Percentiles rank a stretch among this genome's conserved stretches.
phyloP scores from a whole-genome alignment of 352 stramenopile genomes.

The Plasmopara muralis region DNA sequence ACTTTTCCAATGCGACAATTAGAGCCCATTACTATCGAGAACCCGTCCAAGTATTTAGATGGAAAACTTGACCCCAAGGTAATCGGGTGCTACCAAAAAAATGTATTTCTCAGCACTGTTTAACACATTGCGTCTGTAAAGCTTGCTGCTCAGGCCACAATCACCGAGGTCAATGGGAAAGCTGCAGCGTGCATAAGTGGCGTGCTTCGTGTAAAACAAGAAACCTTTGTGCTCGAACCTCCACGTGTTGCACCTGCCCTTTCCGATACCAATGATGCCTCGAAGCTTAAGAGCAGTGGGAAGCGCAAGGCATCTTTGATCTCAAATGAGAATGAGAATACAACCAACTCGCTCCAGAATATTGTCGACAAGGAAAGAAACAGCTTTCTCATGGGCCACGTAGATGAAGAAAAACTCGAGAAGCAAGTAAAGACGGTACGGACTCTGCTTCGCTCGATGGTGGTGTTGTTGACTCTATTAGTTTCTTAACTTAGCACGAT shows the following conservation, averaged over 20 bases:
- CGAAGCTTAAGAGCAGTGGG: constrained; percentile 21
- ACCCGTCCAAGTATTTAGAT: constrained; percentile 79
- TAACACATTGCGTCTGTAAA: constrained; percentile 6
- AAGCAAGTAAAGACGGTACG: constrained; percentile 70
- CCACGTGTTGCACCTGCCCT: background rate
- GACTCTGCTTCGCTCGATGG: background rate
- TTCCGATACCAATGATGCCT: constrained; percentile 9
- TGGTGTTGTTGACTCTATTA: background rate
- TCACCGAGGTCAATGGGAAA: constrained; percentile 71
- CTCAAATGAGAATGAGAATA: constrained; percentile 11
- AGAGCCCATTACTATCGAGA: constrained; percentile 62
- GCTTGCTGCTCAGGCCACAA: constrained; percentile 46
- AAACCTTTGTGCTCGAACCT: constrained; percentile 53
- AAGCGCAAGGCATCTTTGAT: constrained; percentile 24
- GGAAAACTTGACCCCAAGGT: constrained; percentile 67
- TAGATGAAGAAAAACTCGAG: constrained; percentile 74
- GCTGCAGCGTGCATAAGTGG: constrained; percentile 50
- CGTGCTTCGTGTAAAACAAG: constrained; percentile 48
- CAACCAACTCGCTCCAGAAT: constrained; percentile 19
- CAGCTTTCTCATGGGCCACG: constrained; percentile 52
- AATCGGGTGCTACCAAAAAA: background rate
- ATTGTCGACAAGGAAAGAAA: constrained; percentile 59
- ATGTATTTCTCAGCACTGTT: background rate
- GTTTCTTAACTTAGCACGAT: constrained; percentile 41
- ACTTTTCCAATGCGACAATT: constrained; percentile 68